Evolutionary conservation across 2,329 filamentous ascomycete species (phyloP).

Genomic region (Hymenoscyphus occultus): DNA sequence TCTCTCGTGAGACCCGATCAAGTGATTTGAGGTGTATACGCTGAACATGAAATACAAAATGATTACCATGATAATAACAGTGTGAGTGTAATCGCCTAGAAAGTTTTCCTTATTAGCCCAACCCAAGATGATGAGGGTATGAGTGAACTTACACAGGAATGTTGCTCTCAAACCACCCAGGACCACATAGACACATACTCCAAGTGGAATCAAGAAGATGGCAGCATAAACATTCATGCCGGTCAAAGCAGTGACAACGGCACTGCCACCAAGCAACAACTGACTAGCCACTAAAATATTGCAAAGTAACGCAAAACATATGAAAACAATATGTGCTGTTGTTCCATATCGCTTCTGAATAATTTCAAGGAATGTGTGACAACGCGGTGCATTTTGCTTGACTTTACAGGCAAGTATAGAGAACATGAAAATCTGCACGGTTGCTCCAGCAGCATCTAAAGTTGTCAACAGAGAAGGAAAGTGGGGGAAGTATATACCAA

Average conservation of each 20-base stretch:
- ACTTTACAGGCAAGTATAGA: slow-evolving; percentile 41
- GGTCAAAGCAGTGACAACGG: slow-evolving; percentile 40
- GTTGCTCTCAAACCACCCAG: slow-evolving; percentile 41
- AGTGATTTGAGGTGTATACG: slow-evolving; percentile 43
- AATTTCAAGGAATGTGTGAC: slow-evolving; percentile 44
- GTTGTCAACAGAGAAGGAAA: neutral
- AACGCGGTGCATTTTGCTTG: slow-evolving; percentile 40
- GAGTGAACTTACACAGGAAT: slow-evolving; percentile 25
- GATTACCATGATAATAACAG: slow-evolving; percentile 52
- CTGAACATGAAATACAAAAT: slow-evolving; percentile 48
- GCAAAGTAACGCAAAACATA: slow-evolving; percentile 41
- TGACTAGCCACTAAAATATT: slow-evolving; percentile 42
- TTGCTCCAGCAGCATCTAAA: slow-evolving; percentile 46
- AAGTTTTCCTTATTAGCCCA: neutral
- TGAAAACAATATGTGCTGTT: slow-evolving; percentile 39
- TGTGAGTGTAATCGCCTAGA: slow-evolving; percentile 31
- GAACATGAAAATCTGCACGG: slow-evolving; percentile 13
- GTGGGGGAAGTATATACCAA: slow-evolving; percentile 21
- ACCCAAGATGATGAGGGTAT: neutral
- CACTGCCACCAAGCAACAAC: slow-evolving; percentile 39
- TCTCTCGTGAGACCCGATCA: slow-evolving; percentile 46
- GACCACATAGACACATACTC: slow-evolving; percentile 41
- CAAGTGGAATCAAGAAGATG: slow-evolving; percentile 40
- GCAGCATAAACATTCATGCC: slow-evolving; percentile 43
- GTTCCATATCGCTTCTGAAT: slow-evolving; percentile 40